phyloP scores from a whole-genome alignment of 2,329 filamentous ascomycete species.

The Cyphellophora europaea region DNA sequence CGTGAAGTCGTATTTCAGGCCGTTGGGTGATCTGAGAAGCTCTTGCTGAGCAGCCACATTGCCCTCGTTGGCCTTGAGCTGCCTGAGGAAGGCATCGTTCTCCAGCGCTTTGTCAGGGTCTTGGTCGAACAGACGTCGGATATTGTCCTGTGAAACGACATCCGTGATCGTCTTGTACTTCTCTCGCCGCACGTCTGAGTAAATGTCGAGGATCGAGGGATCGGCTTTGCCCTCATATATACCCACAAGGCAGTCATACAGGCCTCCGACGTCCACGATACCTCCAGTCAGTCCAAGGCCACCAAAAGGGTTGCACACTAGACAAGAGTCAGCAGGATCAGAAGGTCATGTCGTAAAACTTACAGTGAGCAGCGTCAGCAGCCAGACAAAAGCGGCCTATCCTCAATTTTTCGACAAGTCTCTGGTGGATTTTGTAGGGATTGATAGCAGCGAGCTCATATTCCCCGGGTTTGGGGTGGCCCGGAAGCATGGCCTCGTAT shows the following conservation, averaged over 20 bases:
- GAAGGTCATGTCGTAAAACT: too few relatives aligned
- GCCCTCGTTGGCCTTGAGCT: constrained; percentile 24
- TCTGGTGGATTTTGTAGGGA: constrained; percentile 55
- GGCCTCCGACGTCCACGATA: constrained; percentile 52
- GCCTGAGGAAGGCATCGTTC: constrained; percentile 27
- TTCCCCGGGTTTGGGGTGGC: constrained; percentile 47
- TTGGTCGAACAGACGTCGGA: constrained; percentile 24
- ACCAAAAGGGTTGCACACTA: constrained; percentile 41
- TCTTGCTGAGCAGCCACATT: constrained; percentile 20
- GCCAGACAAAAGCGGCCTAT: constrained; percentile 48
- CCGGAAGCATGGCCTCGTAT: constrained; percentile 50
- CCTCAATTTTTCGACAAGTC: constrained; percentile 48
- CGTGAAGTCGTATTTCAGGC: constrained; percentile 13
- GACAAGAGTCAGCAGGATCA: too few relatives aligned
- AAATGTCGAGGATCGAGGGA: constrained; percentile 34
- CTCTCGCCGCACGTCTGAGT: constrained; percentile 29
- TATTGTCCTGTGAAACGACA: constrained; percentile 33
- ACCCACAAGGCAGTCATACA: constrained; percentile 49
- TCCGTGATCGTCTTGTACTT: constrained; percentile 31
- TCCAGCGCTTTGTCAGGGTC: constrained; percentile 28
- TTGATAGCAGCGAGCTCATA: constrained; percentile 50
- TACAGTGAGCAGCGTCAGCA: constrained; percentile 50
- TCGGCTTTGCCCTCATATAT: constrained; percentile 30
- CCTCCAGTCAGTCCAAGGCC: constrained; percentile 56
- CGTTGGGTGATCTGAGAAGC: constrained; percentile 9